phyloP scores from a whole-genome alignment of 75 land plant genomes.

The Cunninghamia lanceolata region DNA sequence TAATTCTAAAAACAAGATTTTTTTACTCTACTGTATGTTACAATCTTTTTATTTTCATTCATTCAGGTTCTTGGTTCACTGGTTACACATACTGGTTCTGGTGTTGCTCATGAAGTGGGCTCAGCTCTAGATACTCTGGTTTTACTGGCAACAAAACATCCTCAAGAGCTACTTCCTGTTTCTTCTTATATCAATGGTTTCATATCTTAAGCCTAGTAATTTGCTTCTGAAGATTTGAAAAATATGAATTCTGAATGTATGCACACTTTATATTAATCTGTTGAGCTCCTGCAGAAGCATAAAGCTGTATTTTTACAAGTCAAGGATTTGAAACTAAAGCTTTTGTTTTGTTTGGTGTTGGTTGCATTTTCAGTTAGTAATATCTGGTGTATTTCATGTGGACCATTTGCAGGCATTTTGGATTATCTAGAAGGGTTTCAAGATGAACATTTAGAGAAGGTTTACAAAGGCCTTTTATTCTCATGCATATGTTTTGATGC shows the following conservation, averaged over 20 bases:
- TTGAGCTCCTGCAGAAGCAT: slow-evolving; percentile 7
- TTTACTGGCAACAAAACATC: slow-evolving; percentile 45
- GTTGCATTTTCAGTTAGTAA: neutral
- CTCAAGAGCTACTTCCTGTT: slow-evolving; percentile 64
- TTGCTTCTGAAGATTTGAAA: neutral
- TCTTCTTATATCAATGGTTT: slow-evolving; percentile 83
- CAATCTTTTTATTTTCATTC: slow-evolving; percentile 4
- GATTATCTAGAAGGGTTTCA: slow-evolving; percentile 90
- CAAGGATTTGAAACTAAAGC: slow-evolving; percentile 1
- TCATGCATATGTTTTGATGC: neutral
- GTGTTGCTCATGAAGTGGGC: slow-evolving; percentile 64
- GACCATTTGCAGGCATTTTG: slow-evolving; percentile 52
- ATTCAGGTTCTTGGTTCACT: slow-evolving; percentile 76
- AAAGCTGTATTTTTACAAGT: neutral
- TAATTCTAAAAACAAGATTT: neutral
- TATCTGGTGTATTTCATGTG: neutral
- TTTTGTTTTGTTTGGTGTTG: neutral
- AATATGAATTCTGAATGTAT: neutral
- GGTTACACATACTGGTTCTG: slow-evolving; percentile 83
- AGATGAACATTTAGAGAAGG: slow-evolving; percentile 71
- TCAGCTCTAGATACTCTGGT: slow-evolving; percentile 76
- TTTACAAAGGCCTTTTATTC: slow-evolving; percentile 12
- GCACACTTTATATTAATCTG: neutral
- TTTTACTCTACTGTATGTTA: neutral
- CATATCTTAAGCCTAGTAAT: neutral